Evolutionary conservation across 225 moss, liverwort and hornwort genomes (phyloP), one percentile per base, ranked within the genome.

Genomic region (Marchantia paleacea): DNA sequence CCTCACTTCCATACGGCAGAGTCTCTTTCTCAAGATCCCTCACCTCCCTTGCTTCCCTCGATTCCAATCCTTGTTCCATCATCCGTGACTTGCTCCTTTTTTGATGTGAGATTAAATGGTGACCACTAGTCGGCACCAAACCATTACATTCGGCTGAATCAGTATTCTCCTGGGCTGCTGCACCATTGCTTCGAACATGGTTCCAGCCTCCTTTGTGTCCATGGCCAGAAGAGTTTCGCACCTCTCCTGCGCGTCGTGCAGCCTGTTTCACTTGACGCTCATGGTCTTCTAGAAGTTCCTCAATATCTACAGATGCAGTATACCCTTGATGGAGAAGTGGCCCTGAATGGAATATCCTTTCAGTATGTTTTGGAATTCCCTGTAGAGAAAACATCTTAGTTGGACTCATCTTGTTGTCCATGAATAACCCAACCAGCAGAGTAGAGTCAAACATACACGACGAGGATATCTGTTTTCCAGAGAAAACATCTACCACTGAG

Each of bases 291-390:
- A 99, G 88, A 90, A 91, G 86, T 78, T 91, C 91, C 77, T 99
- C 97, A 90, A 94, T 94, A 94, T 99, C 99, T 91, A 94, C 91
- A 89, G 91, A 84, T 84, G 89, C 90, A 82, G 94, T 89, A 84
- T 92, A 92, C 70, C 99, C 99, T 87, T 92, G 91, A 88, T 89
- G 99, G 83, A 99, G 95, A 84, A 99, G 91, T 83, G 99, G 99
- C 80, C 99, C 99, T 77, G 99, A 99, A 86, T 99, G 92, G 79
- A 90, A 99, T 91, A 94, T 89, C 87, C 99, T 95, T 83, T 95
- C 95, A 89, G 89, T 82, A 84, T 95, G 91, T 83, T 86, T 90
- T 84, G 90, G 88, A 73, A 87, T 82, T 87, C 93, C 95, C 99
- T 99, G 99, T 89, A 91, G 80, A 85, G 81, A 88, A 83, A 85